A percentile compares a stretch with the other conserved stretches of the same genome.
phyloP scores from a whole-genome alignment of 352 stramenopile species.

The Globisporangium spiculum region DNA sequence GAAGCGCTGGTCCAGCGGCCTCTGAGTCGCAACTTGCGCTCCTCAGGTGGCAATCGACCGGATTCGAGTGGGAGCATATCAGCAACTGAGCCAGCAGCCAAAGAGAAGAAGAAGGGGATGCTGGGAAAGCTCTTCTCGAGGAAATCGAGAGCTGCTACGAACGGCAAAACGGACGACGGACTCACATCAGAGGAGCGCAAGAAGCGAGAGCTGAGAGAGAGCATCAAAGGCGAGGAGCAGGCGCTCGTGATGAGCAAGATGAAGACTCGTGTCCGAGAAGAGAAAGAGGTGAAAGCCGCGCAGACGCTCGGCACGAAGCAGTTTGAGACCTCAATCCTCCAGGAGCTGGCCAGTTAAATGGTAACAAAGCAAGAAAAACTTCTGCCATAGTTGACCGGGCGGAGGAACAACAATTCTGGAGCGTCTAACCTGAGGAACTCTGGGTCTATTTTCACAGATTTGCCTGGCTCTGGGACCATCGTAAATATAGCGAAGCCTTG shows the following conservation, averaged over 20 bases:
- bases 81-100: constrained; percentile 16
- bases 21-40: constrained; percentile 16
- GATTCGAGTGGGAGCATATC: not conserved
- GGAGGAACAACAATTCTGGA: no score
- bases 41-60: not conserved
- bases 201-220: constrained; percentile 29
- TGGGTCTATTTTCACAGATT: not conserved
- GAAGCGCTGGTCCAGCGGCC: constrained; percentile 25
- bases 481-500: not conserved
- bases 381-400: no score
- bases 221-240: constrained; percentile 25
- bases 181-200: constrained; percentile 36
- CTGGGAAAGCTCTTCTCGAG: constrained; percentile 25
- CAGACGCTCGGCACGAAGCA: constrained; percentile 37
- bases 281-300: constrained; percentile 36
- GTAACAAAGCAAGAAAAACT: not conserved
- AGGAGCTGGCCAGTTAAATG: constrained; percentile 34
- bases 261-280: constrained; percentile 26
- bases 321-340: constrained; percentile 49
- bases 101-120: constrained; percentile 22
- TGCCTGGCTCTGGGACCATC: not conserved
- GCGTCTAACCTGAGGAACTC: no score
- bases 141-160: not conserved
- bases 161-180: constrained; percentile 2
- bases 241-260: constrained; percentile 30